phyloP scores from a whole-genome alignment of 306 rosid species.

The Trifolium pratense region DNA sequence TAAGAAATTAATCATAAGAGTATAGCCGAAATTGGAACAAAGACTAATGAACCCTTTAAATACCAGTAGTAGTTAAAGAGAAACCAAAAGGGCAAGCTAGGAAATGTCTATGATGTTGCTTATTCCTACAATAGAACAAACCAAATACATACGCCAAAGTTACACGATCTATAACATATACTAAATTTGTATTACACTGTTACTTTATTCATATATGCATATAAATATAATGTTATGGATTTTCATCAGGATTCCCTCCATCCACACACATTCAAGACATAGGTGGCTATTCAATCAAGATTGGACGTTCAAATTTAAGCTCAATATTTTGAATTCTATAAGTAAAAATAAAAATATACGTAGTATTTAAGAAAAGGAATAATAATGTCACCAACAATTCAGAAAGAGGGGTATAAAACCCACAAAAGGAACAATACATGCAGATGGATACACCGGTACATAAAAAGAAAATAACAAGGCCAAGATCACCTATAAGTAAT shows the following conservation, averaged over 20 bases:
- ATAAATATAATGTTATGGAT: slow-evolving; percentile 6
- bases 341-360: too few species aligned
- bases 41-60: slow-evolving; percentile 44
- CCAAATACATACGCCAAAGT: slow-evolving; percentile 45
- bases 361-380: too few species aligned
- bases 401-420: too few species aligned
- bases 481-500: too few species aligned
- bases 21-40: not conserved
- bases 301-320: not conserved
- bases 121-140: slow-evolving; percentile 26
- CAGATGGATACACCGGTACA: too few species aligned
- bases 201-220: slow-evolving; percentile 19
- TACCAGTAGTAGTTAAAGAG: slow-evolving; percentile 18
- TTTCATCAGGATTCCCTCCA: not conserved
- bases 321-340: not conserved
- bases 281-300: too few species aligned
- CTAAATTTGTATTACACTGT: not conserved
- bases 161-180: slow-evolving; percentile 16
- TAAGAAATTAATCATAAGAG: slow-evolving; percentile 20
- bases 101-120: slow-evolving; percentile 24
- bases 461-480: too few species aligned
- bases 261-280: too few species aligned
- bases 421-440: too few species aligned
- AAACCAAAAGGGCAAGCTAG: slow-evolving; percentile 44
- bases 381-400: too few species aligned